Base-by-base conservation (phyloP, 2,329 filamentous ascomycete genomes). In the Didymella pinodella region DNA sequence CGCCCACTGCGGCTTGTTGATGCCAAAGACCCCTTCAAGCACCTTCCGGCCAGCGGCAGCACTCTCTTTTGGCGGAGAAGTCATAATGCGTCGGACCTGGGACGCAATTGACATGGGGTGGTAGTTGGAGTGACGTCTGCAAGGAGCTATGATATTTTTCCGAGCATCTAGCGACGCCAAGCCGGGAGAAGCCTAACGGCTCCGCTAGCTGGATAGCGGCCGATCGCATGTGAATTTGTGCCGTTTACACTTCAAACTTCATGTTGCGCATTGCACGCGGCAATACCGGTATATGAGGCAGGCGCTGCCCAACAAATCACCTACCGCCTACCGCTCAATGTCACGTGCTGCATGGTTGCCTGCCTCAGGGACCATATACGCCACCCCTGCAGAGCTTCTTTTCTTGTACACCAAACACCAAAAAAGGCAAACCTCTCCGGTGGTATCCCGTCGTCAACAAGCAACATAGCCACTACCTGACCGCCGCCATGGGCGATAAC, bases 1-100 rank as follows among this genome's bases (percentile, higher is more conserved):
- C 71, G 94, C 86, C 70, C 89, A 90, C 71, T 88, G 83, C 28
- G 95, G 95, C 80, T 99, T 99, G 81, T 97, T 92, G 78, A 99
- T 90, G 87, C 85, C 85, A 69, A 89, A 86, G 61, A 88, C 82
- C 65, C 88, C 88, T 75, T 90, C 87, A 54, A 87, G 75, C 57
- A 87, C 78, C 73, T 83, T 85, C 20, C 64, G 65, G 40, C 64
- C 64, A 32, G 45, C 49, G 46, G 46, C 40, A 10, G 46, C 28
- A 18, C 45, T 25, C 40, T 75, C 69, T 54, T 66, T 69, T 3
- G 70, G 54, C 10, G 70, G 58, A 32, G 70, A 65, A 47, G 68
- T 57, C 75, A 75, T 73, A 40, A 57, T 61, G 58, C 64, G 65
- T 50, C 60, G 63, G 6, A 65, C 34, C 2, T 52, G 46, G 16